A percentile compares a stretch with the other conserved stretches of the same genome.
Conservation (phyloP, 2,329 filamentous ascomycete genomes). For the Cladosporium sp. region DNA sequence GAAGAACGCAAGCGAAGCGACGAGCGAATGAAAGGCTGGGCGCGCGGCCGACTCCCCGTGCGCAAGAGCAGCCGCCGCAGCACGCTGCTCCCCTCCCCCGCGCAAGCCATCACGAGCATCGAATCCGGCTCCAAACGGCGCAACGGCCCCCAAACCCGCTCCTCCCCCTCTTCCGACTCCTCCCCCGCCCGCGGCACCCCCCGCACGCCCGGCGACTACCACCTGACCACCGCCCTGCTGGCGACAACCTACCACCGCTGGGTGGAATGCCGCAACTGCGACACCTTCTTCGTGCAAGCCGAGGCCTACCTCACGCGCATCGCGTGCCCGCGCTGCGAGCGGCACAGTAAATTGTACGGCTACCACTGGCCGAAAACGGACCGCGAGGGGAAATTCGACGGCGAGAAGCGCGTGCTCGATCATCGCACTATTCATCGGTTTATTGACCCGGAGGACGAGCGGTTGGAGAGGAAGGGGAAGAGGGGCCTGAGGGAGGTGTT, state of each 20-base stretch:
- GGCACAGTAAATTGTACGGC: constrained; percentile 93
- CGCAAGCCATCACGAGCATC: constrained; percentile 11
- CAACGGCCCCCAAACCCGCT: not conserved
- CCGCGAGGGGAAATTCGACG: constrained; percentile 68
- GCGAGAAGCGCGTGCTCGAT: constrained; percentile 66
- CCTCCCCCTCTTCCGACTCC: not conserved
- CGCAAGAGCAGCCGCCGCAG: constrained; percentile 9
- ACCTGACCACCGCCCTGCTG: constrained; percentile 71
- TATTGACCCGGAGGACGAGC: constrained; percentile 51
- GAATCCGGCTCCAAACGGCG: not conserved
- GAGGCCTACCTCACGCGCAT: constrained; percentile 83
- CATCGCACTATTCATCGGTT: constrained; percentile 87
- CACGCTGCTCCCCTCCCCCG: not conserved
- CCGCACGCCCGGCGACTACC: constrained; percentile 57
- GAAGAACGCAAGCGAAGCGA: constrained; percentile 2
- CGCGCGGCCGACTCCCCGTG: constrained; percentile 8
- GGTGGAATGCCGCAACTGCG: constrained; percentile 86
- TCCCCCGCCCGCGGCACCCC: constrained; percentile 27
- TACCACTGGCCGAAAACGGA: constrained; percentile 96
- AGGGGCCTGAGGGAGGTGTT: constrained; percentile 28
- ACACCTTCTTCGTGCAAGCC: constrained; percentile 76
- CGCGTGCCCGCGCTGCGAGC: constrained; percentile 87
- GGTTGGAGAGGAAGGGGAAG: constrained; percentile 30
- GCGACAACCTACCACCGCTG: constrained; percentile 73
- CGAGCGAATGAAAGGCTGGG: not conserved